These are phyloP conservation scores for Parascedosporium putredinis DNA, from an alignment of 2,329 filamentous ascomycete genomes.

Conservation along the genomic window DNA sequence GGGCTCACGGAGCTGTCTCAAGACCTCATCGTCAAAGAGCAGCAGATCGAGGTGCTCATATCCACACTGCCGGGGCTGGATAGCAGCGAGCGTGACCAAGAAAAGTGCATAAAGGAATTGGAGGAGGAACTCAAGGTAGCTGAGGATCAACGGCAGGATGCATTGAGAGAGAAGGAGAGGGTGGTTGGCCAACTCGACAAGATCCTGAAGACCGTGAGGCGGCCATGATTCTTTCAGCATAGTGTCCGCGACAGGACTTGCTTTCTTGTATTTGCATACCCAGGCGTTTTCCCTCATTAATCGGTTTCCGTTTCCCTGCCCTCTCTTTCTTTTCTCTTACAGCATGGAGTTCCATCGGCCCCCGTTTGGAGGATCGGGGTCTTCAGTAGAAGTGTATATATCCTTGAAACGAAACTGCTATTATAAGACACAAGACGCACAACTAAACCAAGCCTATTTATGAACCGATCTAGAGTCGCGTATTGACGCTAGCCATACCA, in stretches of 20 bases:
- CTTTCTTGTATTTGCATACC: not conserved
- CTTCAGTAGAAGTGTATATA: too few relatives aligned
- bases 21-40: conserved; percentile 69
- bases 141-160: conserved; percentile 51
- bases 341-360: too few relatives aligned
- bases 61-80: conserved; percentile 66
- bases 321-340: too few relatives aligned
- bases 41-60: conserved; percentile 72
- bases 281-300: not conserved
- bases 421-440: too few relatives aligned
- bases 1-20: conserved; percentile 63
- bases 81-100: conserved; percentile 68
- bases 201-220: conserved; percentile 48
- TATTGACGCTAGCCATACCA: too few relatives aligned
- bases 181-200: conserved; percentile 49
- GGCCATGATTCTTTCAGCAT: conserved; percentile 21
- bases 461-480: too few relatives aligned
- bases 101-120: conserved; percentile 52
- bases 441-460: too few relatives aligned
- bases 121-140: conserved; percentile 55
- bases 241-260: too few relatives aligned
- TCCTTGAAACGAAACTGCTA: too few relatives aligned
- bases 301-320: not conserved
- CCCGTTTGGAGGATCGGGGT: too few relatives aligned
- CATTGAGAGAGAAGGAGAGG: conserved; percentile 52